These are phyloP conservation scores for Phytophthora boehmeriae DNA, from an alignment of 352 stramenopile genomes.

Conservation along the genomic window DNA sequence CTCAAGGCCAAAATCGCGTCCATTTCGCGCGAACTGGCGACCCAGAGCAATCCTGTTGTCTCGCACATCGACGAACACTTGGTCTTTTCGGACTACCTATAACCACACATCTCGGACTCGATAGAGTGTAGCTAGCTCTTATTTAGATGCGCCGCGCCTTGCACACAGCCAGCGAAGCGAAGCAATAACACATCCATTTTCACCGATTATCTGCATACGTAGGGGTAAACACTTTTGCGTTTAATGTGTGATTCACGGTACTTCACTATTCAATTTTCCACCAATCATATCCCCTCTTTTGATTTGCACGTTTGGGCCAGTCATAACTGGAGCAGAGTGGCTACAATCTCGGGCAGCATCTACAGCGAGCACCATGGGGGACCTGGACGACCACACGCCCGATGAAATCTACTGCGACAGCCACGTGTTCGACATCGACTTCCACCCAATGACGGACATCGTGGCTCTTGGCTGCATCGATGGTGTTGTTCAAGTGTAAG, in stretches of 20 bases:
- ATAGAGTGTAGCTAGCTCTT: slow-evolving; percentile 18
- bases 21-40: slow-evolving; percentile 63
- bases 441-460: slow-evolving; percentile 76
- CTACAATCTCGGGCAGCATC: slow-evolving; percentile 7
- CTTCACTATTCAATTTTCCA: no score
- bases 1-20: slow-evolving; percentile 72
- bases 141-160: slow-evolving; percentile 19
- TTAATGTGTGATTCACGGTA: no score
- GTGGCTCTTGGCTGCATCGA: slow-evolving; percentile 77
- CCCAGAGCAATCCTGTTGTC: slow-evolving; percentile 44
- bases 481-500: slow-evolving; percentile 84
- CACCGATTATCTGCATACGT: not conserved
- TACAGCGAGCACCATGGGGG: slow-evolving; percentile 44
- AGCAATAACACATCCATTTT: not conserved
- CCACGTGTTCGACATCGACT: slow-evolving; percentile 88
- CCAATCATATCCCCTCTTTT: no score
- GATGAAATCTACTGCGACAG: slow-evolving; percentile 77
- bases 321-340: slow-evolving; percentile 30
- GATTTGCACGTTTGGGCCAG: slow-evolving; percentile 25
- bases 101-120: slow-evolving; percentile 2
- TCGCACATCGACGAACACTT: slow-evolving; percentile 67
- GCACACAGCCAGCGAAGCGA: slow-evolving; percentile 4
- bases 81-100: slow-evolving; percentile 80
- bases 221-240: no score
- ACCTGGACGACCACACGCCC: slow-evolving; percentile 77